Conservation (phyloP, 169 alveolate genomes). For the Plasmodium billcollinsi region DNA sequence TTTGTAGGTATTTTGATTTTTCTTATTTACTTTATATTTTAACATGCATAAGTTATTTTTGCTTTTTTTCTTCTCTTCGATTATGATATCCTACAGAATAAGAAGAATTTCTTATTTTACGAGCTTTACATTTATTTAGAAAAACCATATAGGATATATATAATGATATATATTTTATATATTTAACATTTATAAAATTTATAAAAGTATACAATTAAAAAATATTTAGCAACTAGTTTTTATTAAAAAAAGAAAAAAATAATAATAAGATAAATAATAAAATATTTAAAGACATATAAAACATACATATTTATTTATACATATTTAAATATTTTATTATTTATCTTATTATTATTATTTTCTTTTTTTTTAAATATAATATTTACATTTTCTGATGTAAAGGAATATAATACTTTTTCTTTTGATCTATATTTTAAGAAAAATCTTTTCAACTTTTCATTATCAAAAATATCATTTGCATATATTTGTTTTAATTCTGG, state of each 20-base stretch:
- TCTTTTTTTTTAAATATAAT: background rate
- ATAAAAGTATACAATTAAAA: background rate
- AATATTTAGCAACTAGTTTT: background rate
- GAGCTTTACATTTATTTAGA: background rate
- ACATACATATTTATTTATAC: background rate
- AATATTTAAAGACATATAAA: background rate
- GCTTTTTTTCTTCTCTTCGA: slow-evolving; percentile 14
- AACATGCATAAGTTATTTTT: slow-evolving; percentile 2
- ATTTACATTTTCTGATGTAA: slow-evolving; percentile 67
- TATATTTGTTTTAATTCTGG: slow-evolving; percentile 50
- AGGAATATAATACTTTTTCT: slow-evolving; percentile 65
- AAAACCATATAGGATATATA: background rate
- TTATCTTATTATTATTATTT: background rate
- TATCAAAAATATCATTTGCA: slow-evolving; percentile 48
- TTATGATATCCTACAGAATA: slow-evolving; percentile 28
- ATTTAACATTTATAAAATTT: background rate
- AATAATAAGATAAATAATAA: too few species aligned
- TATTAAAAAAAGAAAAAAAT: background rate
- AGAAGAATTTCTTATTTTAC: too few species aligned
- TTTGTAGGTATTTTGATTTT: background rate
- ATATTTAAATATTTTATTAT: background rate
- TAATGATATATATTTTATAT: background rate
- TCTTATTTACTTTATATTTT: slow-evolving; percentile 24
- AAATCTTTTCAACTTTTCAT: slow-evolving; percentile 48
- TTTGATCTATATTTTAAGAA: slow-evolving; percentile 71